Evolutionary conservation across 2,329 filamentous ascomycete genomes (phyloP), one percentile per base, ranked within the genome.

Genomic region (Ophiostoma quercus): DNA sequence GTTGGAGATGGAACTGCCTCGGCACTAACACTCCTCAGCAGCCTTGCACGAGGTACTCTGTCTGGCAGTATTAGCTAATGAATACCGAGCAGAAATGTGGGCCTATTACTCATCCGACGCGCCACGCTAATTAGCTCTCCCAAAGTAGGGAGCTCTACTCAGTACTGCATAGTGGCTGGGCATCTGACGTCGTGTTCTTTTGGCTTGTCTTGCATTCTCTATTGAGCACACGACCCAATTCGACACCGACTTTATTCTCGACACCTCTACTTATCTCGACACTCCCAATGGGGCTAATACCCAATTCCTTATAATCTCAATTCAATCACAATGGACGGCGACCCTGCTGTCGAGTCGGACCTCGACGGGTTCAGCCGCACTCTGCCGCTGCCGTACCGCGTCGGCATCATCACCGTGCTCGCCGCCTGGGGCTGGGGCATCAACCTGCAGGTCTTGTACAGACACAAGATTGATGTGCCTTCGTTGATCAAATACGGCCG

Each of bases 351-450:
- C 75, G 89, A 91, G 81, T 79, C 83, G 72, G 80, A 84, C 81
- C 87, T 96, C 79, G 94, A 97, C 84, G 85, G 87, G 79, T 95
- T 97, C 84, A 94, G 91, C 85, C 84, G 92, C 77, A 84, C 91
- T 73, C 89, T 98, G 74, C 95, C 94, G 68, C 84, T 98, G 72
- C 94, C 95, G 62, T 97, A 94, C 79, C 90, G 94, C 74, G 88
- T 97, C 71, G 92, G 92, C 72, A 86, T 96, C 74, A 90, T 97
- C 75, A 82, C 95, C 73, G 90, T 96, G 68, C 72, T 74, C 96
- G 93, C 92, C 75, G 89, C 96, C 76, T 98, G 94, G 94, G 93
- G 92, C 78, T 99, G 94, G 93, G 93, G 90, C 74, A 80, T 91
- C 75, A 98, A 97, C 81, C 87, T 98, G 57, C 93, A 97, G 78